Base-by-base conservation (phyloP, 257 asterid species). In the Striga asiatica region DNA sequence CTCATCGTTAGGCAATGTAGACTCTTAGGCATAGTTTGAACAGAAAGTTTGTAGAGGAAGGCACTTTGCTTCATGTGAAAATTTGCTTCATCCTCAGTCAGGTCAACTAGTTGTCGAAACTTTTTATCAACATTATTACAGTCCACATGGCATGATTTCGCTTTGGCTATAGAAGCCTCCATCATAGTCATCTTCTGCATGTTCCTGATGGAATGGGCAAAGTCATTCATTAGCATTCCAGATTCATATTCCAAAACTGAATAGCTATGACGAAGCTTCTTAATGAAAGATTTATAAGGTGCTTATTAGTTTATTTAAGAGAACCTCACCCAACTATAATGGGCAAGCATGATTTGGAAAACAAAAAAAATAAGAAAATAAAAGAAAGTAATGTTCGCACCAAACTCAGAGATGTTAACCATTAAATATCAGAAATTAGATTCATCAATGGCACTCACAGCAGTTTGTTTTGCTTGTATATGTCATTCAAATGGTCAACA, bases 51-150 rank as follows among this genome's bases (percentile, higher is more conserved):
- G 82, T 83, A 84, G 52, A 91, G 95, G 77, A 91, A 91, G 60
- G 98, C 94, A 76, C 98, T 91, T 70, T 91, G 98, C 76, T 79
- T 87, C 92, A 68, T 84, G 69, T 91, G 98, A 60, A 91, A 91
- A 79, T 78, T 77, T 55, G 94, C 84, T 75, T 91, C 98, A 52
- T 91, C 98, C 83, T 91, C 96, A 10, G 95, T 91, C 68, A 91
- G 71, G 69, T 87, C 98, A 3, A 77, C 94, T 38, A 91, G 76
- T 65, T 91, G 98, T 66, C 98, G 87, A 60, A 91, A 87, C 78
- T 91, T 91, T 81, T 87, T 91, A 69, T 84, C 98, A 64, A 91
- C 96, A 71, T 91, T 91, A 68, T 69, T 79, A 60, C 98, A 87
- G 54, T 87, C 96, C 76, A 84, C 95, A 19, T 76, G 87, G 69